These are phyloP conservation scores for Fusarium albosuccineum DNA, from an alignment of 2,329 filamentous ascomycete species.

Conservation along the genomic window DNA sequence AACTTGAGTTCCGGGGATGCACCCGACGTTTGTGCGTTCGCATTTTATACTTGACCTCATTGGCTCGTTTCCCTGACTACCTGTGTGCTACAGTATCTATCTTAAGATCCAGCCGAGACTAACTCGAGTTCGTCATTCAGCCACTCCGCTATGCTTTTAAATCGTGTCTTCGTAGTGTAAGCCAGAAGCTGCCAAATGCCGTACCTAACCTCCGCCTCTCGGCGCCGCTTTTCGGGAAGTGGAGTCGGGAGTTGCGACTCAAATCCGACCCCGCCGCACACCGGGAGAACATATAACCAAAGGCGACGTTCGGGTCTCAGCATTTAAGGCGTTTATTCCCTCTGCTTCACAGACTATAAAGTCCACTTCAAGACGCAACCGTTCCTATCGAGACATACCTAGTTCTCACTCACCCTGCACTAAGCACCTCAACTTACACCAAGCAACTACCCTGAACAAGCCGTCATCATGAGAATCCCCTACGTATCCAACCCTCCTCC, in stretches of 20 bases:
- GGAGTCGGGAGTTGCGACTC: slow-evolving; percentile 45
- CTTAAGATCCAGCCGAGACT: no score
- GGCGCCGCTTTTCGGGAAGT: slow-evolving; percentile 45
- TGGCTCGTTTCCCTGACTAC: no score
- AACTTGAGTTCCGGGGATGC: no score
- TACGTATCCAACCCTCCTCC: slow-evolving; percentile 70
- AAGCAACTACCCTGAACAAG: slow-evolving; percentile 28
- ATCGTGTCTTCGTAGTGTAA: background rate
- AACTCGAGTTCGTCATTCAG: no score
- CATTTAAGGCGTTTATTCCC: background rate
- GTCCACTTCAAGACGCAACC: background rate
- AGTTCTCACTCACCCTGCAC: background rate
- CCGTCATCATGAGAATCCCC: slow-evolving; percentile 71
- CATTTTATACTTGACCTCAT: no score
- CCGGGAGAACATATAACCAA: slow-evolving; percentile 49
- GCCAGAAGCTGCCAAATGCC: slow-evolving; percentile 14
- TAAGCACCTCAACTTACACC: slow-evolving; percentile 18
- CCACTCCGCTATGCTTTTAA: no score
- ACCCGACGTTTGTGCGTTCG: no score
- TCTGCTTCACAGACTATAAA: background rate
- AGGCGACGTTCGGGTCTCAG: slow-evolving; percentile 18
- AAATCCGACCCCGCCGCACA: slow-evolving; percentile 43
- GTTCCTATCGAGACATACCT: background rate
- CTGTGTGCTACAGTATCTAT: no score
- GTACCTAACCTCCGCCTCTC: slow-evolving; percentile 31